Evolutionary conservation across 441 rosid species (phyloP).

Genomic region (Geranium incanum): DNA sequence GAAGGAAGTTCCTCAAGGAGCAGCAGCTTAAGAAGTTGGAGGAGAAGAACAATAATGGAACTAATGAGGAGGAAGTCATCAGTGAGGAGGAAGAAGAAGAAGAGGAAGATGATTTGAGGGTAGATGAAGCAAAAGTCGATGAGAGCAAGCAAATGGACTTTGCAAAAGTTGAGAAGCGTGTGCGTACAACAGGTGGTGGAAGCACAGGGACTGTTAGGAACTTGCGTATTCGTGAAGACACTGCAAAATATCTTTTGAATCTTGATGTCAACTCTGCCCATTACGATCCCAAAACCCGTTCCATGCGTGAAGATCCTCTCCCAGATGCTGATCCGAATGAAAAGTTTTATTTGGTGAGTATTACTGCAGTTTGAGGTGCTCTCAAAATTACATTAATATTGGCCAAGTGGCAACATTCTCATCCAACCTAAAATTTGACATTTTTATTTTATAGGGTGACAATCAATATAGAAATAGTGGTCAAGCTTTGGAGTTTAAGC

Average conservation of each 20-base stretch:
- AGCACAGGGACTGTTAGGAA: slow-evolving; percentile 91
- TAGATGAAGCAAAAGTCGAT: slow-evolving; percentile 93
- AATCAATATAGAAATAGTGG: slow-evolving; percentile 75
- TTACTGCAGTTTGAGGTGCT: neutral
- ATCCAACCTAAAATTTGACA: neutral
- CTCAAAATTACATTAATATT: neutral
- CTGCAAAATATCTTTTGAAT: slow-evolving; percentile 76
- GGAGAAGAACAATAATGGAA: slow-evolving; percentile 45
- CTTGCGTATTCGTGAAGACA: slow-evolving; percentile 84
- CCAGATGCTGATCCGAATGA: slow-evolving; percentile 66
- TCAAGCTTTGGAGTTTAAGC: slow-evolving; percentile 84
- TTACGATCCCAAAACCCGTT: slow-evolving; percentile 85
- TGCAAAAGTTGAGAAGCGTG: slow-evolving; percentile 92
- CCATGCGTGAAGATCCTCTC: slow-evolving; percentile 68
- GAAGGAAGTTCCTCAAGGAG: slow-evolving; percentile 51
- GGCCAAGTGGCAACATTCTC: neutral
- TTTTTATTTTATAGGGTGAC: slow-evolving; percentile 52
- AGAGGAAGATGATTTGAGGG: slow-evolving; percentile 62
- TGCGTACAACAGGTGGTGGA: slow-evolving; percentile 87
- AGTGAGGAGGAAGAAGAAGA: slow-evolving; percentile 45
- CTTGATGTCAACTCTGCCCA: slow-evolving; percentile 76
- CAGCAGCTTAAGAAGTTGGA: slow-evolving; percentile 64
- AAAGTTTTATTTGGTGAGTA: slow-evolving; percentile 44
- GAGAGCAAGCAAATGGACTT: slow-evolving; percentile 91
- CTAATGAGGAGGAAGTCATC: slow-evolving; percentile 26